phyloP scores from a whole-genome alignment of 2,329 filamentous ascomycete genomes.

The Talaromyces marneffei region DNA sequence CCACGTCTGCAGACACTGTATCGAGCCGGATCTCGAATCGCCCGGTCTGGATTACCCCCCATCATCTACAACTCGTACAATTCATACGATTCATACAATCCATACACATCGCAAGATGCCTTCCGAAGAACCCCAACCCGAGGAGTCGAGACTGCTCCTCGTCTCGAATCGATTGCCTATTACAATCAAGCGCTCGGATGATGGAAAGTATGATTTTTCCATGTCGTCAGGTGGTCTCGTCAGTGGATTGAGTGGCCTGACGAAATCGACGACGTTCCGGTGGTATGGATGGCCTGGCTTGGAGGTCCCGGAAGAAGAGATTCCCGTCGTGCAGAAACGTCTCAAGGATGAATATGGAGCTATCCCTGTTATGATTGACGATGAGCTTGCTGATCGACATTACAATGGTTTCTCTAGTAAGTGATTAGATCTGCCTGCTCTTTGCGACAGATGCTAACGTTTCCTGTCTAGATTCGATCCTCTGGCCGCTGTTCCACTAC shows the following conservation, averaged over 20 bases:
- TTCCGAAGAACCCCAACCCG: constrained; percentile 27
- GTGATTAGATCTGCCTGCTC: constrained; percentile 25
- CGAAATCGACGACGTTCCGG: constrained; percentile 89
- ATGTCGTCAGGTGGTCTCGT: constrained; percentile 97
- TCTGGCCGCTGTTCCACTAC: constrained; percentile 96
- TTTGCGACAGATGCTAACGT: background rate
- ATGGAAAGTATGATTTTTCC: constrained; percentile 86
- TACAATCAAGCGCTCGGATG: constrained; percentile 88
- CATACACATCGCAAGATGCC: constrained; percentile 27
- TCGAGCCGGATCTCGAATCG: background rate
- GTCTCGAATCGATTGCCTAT: constrained; percentile 94
- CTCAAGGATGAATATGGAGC: constrained; percentile 84
- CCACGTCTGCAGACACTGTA: background rate
- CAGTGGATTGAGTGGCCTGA: constrained; percentile 82
- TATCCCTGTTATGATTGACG: constrained; percentile 85
- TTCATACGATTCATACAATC: background rate
- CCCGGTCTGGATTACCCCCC: background rate
- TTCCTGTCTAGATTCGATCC: constrained; percentile 65
- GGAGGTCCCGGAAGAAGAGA: constrained; percentile 81
- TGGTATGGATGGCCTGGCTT: constrained; percentile 99
- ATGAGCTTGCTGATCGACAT: constrained; percentile 87
- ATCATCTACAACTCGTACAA: background rate
- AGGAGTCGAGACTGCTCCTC: constrained; percentile 60
- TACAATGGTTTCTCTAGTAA: constrained; percentile 97
- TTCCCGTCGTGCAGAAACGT: constrained; percentile 65